Evolutionary conservation across 176 grass and related monocot genomes (phyloP), one percentile per base, ranked within the genome.

Genomic region (Oryza glumipatula): DNA sequence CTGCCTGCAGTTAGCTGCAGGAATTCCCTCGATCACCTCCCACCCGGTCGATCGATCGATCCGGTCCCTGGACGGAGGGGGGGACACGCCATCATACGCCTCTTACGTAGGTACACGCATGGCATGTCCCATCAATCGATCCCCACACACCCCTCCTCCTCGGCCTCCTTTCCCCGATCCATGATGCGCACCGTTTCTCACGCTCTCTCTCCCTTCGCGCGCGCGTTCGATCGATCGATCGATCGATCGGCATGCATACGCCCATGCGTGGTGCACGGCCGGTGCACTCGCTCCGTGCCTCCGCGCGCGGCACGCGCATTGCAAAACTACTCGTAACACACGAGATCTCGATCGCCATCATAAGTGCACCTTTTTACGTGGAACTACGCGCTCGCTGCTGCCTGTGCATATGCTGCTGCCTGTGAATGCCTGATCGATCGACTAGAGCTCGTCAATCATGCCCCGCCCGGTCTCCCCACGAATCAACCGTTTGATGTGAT

Each of bases 101-200:
- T 36, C 65, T 77, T 58, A 77, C 73, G 73, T 58, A 28, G 82
- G 46, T 76, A 68, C 72, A 68, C 82, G 83, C 74, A 70, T 85
- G 82, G 74, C 82, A 1, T 76, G 82, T 84, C 72, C 28, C 45
- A 76, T 39, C 32, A 4, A 51, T 15, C 48, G 48, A 12, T 51
- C 48, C 13, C 44, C 43, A 7, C 7, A 1, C 47, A 0, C 47
- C 33, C 33, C 35, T 36, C 35, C 54, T 21, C 54, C 54, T 58
- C 16, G 51, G 16, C 51, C 15, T 58, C 54, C 52, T 56, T 56
- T 56, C 52, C 52, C 1, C 17, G 0, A 36, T 36, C 38, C 16
- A 56, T 19, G 51, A 56, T 7, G 51, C 15, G 16, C 51, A 56
- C 51, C 51, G 19, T 21, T 56, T 56, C 16, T 52, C 49, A 6